Evolutionary conservation across 2,329 filamentous ascomycete species (phyloP).

Genomic region (Endothia cerciana): DNA sequence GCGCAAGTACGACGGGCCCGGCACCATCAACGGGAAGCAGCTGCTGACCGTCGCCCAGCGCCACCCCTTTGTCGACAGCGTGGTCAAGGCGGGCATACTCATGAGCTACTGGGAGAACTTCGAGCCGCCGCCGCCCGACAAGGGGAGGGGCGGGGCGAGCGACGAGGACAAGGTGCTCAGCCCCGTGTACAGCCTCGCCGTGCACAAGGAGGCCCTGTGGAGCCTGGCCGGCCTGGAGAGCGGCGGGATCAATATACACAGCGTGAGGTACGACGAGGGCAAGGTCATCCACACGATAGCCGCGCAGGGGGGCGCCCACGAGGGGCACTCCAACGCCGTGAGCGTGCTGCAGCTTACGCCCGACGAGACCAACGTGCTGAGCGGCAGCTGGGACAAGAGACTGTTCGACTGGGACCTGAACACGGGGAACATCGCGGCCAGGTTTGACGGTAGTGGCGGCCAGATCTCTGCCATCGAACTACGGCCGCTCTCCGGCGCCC

Average conservation of each 20-base stretch:
- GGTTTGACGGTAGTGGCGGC: slow-evolving; percentile 75
- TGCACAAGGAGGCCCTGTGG: slow-evolving; percentile 90
- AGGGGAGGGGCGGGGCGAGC: slow-evolving; percentile 38
- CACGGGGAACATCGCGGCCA: slow-evolving; percentile 74
- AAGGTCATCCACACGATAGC: slow-evolving; percentile 82
- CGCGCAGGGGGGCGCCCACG: slow-evolving; percentile 42
- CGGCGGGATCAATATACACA: slow-evolving; percentile 90
- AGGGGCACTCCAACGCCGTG: slow-evolving; percentile 80
- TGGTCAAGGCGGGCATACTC: slow-evolving; percentile 90
- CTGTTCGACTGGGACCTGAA: slow-evolving; percentile 96
- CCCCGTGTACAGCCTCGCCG: slow-evolving; percentile 91
- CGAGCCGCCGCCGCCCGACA: slow-evolving; percentile 58
- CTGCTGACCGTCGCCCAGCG: slow-evolving; percentile 92
- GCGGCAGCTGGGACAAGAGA: slow-evolving; percentile 95
- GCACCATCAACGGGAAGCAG: slow-evolving; percentile 92
- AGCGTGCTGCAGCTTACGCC: slow-evolving; percentile 81
- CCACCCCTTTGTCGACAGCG: slow-evolving; percentile 96
- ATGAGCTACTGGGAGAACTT: slow-evolving; percentile 99
- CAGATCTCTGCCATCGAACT: slow-evolving; percentile 91
- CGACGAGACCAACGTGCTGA: slow-evolving; percentile 86
- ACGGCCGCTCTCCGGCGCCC: slow-evolving; percentile 74
- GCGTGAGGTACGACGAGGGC: slow-evolving; percentile 91
- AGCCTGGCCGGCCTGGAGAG: slow-evolving; percentile 87
- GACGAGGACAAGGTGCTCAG: slow-evolving; percentile 70
- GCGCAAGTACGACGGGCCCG: slow-evolving; percentile 92